A percentile compares a stretch with the other conserved stretches of the same genome.
Evolutionary conservation across 192 early-diverging fungal species (phyloP).

Genomic region (Dissophora ornata): DNA sequence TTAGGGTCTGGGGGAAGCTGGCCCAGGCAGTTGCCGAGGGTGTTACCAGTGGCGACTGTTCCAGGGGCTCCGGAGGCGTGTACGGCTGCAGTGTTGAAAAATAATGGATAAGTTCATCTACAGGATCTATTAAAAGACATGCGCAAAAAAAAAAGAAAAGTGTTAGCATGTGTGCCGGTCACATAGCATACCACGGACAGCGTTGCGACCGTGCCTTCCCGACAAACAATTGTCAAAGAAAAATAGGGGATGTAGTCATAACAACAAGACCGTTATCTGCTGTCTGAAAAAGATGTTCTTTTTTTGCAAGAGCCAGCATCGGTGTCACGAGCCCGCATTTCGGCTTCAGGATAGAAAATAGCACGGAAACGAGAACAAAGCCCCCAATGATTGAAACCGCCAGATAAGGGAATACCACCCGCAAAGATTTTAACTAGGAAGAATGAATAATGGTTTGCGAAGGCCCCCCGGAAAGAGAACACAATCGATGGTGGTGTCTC

Average conservation of each 20-base stretch:
- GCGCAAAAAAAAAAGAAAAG: not conserved
- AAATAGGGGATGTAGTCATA: too few species aligned
- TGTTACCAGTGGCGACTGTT: constrained; percentile 7
- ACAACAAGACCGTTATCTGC: too few species aligned
- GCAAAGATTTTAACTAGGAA: not conserved
- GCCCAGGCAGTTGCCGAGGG: constrained; percentile 45
- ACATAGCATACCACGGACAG: too few species aligned
- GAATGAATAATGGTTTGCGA: not conserved
- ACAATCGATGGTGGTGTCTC: too few species aligned
- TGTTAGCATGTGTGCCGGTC: too few species aligned
- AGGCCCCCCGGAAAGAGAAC: too few species aligned
- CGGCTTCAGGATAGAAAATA: constrained; percentile 7
- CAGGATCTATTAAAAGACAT: constrained; percentile 26
- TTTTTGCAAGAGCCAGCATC: too few species aligned
- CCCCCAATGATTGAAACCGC: too few species aligned
- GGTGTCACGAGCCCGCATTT: constrained; percentile 11
- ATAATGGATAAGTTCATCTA: constrained; percentile 54
- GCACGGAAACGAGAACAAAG: too few species aligned
- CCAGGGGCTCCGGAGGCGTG: constrained; percentile 31
- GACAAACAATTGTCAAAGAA: too few species aligned
- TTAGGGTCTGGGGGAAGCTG: constrained; percentile 11
- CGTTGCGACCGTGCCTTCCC: too few species aligned
- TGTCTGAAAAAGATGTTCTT: too few species aligned
- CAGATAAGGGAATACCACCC: constrained; percentile 24
- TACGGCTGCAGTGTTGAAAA: constrained; percentile 56